phyloP scores from a whole-genome alignment of 352 stramenopile genomes.

The Pythium grandisporangium region DNA sequence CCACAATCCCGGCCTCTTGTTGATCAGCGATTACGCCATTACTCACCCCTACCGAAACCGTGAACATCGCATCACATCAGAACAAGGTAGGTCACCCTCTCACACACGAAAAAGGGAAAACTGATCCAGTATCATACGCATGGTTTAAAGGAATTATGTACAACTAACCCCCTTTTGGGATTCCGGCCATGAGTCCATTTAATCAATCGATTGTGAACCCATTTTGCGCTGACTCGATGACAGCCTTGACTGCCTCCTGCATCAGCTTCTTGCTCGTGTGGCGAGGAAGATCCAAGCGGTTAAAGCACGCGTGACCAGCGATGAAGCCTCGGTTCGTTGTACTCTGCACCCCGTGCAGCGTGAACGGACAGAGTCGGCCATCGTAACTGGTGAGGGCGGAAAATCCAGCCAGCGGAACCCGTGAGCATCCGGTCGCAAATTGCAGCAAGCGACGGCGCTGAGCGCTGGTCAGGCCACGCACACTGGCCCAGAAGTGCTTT shows the following conservation, averaged over 20 bases:
- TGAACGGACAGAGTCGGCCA: slow-evolving; percentile 18
- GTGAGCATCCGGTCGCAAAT: slow-evolving; percentile 24
- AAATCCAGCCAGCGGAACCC: slow-evolving; percentile 23
- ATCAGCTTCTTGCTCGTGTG: slow-evolving; percentile 15
- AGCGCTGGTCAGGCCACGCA: slow-evolving; percentile 35
- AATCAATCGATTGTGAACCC: slow-evolving; percentile 26
- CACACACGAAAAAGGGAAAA: too few species aligned
- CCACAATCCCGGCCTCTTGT: too few species aligned
- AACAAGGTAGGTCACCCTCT: too few species aligned
- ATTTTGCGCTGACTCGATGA: slow-evolving; percentile 12
- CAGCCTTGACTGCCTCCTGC: slow-evolving; percentile 3
- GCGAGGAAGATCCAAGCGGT: slow-evolving; percentile 89
- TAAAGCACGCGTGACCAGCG: slow-evolving; percentile 67
- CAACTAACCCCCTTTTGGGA: slow-evolving; percentile 44
- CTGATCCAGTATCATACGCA: not conserved
- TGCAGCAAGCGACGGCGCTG: slow-evolving; percentile 22
- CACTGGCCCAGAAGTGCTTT: slow-evolving; percentile 23
- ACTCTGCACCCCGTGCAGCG: slow-evolving; percentile 9
- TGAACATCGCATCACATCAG: too few species aligned
- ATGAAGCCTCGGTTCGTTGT: slow-evolving; percentile 18
- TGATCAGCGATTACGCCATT: too few species aligned
- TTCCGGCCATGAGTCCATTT: slow-evolving; percentile 86
- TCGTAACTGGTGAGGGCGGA: slow-evolving; percentile 18
- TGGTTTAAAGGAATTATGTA: not conserved
- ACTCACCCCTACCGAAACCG: too few species aligned